Conservation (phyloP, 2,329 filamentous ascomycete genomes). For the Fusarium liriodendri region DNA sequence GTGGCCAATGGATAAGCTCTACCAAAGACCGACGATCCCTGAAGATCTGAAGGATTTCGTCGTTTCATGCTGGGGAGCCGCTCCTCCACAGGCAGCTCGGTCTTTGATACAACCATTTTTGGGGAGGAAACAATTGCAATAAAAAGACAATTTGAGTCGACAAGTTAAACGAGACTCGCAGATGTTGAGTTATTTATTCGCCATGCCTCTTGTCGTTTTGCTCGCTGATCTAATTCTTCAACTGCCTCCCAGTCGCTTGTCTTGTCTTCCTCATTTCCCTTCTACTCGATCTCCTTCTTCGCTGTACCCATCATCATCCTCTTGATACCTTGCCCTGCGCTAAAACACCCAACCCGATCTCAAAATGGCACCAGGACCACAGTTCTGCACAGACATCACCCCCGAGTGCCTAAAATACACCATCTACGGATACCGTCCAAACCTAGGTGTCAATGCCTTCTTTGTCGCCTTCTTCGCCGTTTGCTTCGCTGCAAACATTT, state of each 20-base stretch:
- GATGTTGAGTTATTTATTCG: neutral
- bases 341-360: neutral
- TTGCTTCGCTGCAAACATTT: neutral
- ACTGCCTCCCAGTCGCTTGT: neutral
- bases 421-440: slow-evolving; percentile 17
- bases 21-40: neutral
- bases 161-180: neutral
- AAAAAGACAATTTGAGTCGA: neutral
- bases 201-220: neutral
- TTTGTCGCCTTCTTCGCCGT: slow-evolving; percentile 8
- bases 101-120: neutral
- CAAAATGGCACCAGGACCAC: neutral
- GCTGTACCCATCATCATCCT: neutral
- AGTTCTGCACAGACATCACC: slow-evolving; percentile 8
- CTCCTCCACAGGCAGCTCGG: neutral
- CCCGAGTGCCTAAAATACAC: slow-evolving; percentile 11
- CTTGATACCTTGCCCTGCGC: too few species aligned
- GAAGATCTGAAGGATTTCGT: neutral
- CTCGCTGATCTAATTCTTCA: neutral
- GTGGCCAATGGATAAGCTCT: neutral
- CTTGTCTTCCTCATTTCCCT: neutral
- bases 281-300: neutral
- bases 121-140: neutral
- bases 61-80: neutral
- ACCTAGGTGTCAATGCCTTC: slow-evolving; percentile 9